Conservation (phyloP, 169 alveolate species). For the Eimeria acervulina region DNA sequence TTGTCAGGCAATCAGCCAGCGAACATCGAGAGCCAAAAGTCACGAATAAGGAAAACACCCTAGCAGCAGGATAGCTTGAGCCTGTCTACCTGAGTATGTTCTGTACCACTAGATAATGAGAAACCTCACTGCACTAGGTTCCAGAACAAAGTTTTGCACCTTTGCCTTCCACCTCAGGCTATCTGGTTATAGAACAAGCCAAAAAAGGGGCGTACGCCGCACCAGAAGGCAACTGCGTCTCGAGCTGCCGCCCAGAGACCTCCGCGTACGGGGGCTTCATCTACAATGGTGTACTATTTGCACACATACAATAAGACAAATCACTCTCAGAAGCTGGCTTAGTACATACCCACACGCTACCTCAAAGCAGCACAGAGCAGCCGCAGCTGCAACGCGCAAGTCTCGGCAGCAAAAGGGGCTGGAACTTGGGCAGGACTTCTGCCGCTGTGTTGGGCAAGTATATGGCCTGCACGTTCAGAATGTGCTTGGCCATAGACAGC, state of each 20-base stretch:
- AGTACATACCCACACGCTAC: neutral
- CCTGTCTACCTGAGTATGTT: neutral
- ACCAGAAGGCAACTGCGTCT: neutral
- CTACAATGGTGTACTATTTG: neutral
- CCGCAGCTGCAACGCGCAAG: conserved; percentile 60
- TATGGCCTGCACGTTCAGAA: conserved; percentile 50
- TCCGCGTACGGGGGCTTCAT: neutral
- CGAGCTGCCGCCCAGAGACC: neutral
- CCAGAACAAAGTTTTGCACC: neutral
- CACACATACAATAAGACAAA: neutral
- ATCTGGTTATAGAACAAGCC: neutral
- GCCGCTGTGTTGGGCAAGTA: conserved; percentile 71
- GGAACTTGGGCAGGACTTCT: conserved; percentile 71
- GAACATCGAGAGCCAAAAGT: neutral
- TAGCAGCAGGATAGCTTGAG: neutral
- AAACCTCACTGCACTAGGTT: neutral
- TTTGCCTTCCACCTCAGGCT: neutral
- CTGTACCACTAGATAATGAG: neutral
- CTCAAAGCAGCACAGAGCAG: conserved; percentile 60
- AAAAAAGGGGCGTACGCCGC: neutral
- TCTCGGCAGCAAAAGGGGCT: conserved; percentile 62
- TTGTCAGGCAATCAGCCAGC: neutral
- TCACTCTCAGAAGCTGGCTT: neutral
- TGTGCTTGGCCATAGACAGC: conserved; percentile 5
- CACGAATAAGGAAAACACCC: neutral